Evolutionary conservation across 2,329 filamentous ascomycete genomes (phyloP), one percentile per base, ranked within the genome.

Genomic region (Thielaviopsis populi): DNA sequence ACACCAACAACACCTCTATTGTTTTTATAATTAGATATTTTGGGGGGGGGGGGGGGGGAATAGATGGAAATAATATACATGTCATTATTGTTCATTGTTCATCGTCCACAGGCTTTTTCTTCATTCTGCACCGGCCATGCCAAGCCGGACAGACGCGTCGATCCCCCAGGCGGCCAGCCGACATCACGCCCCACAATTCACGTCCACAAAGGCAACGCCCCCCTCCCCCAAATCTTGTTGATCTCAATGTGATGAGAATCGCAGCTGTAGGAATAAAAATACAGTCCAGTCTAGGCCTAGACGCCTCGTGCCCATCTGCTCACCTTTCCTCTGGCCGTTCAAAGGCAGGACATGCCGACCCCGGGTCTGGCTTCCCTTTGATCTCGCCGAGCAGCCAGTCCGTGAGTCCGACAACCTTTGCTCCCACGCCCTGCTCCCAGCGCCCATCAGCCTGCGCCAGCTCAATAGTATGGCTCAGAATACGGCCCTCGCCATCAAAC

Each of bases 341-440:
- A 62, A 62, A 66, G 7, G 65, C 65, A n/a, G 67, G 67, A 61
- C 66, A 67, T 30, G 64, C 66, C 13, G 56, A 56, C 27, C 56
- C 62, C 19, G 60, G 41, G 41, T 63, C 63, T 50, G 63, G 59
- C 62, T 54, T 62, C 22, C 64, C 65, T 13, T 63, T 63, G 37
- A 91, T 86, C 61, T 87, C 87, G 1, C 91, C 91, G 46, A 97
- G 78, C 68, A 99, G 75, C 92, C 94, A 97, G 72, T 99, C 94
- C 17, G 94, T 96, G 68, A 97, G 77, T 15, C 88, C 91, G 17
- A 97, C 90, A 22, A 99, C 88, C 71, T 86, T 89, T 24, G 89
- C 86, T 30, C 88, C 83, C n/a, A 86, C 77, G 17, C 84, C 91
- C 67, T 83, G 84, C 70, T 96, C 91, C 84, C 87, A 95, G 66